Evolutionary conservation across 352 stramenopile species (phyloP).

Genomic region (Pythium guiyangense): DNA sequence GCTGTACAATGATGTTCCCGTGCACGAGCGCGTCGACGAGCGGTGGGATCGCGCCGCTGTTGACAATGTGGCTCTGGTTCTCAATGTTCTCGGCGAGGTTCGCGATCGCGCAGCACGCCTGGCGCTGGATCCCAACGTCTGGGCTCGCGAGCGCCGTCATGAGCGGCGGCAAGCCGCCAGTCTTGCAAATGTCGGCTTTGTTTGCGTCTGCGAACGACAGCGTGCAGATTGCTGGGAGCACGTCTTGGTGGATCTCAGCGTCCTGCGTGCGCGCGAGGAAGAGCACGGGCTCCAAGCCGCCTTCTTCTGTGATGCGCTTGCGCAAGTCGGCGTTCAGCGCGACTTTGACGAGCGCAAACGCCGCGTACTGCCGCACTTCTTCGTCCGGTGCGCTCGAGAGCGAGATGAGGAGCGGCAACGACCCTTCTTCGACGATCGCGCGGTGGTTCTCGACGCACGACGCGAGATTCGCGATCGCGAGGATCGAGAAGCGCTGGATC

Average conservation of each 20-base stretch:
- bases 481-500: constrained; percentile 92
- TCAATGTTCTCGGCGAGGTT: constrained; percentile 94
- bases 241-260: constrained; percentile 88
- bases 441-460: constrained; percentile 92
- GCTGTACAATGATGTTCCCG: constrained; percentile 78
- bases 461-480: constrained; percentile 94
- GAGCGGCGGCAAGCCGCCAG: constrained; percentile 89
- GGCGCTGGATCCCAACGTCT: constrained; percentile 81
- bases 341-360: constrained; percentile 95
- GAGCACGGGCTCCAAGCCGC: constrained; percentile 94
- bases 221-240: constrained; percentile 89
- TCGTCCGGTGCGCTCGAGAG: constrained; percentile 93
- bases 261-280: constrained; percentile 93
- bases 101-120: constrained; percentile 93
- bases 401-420: constrained; percentile 92
- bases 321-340: constrained; percentile 93
- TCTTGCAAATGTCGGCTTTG: constrained; percentile 93
- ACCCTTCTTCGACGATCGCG: constrained; percentile 92
- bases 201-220: constrained; percentile 91
- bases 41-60: constrained; percentile 81
- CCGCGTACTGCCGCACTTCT: constrained; percentile 94
- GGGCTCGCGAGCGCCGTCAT: constrained; percentile 68
- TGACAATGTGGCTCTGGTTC: constrained; percentile 91
- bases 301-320: constrained; percentile 93
- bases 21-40: constrained; percentile 84